These are phyloP conservation scores for Cicer chorassanicum DNA, from an alignment of 306 rosid genomes.

Conservation along the genomic window DNA sequence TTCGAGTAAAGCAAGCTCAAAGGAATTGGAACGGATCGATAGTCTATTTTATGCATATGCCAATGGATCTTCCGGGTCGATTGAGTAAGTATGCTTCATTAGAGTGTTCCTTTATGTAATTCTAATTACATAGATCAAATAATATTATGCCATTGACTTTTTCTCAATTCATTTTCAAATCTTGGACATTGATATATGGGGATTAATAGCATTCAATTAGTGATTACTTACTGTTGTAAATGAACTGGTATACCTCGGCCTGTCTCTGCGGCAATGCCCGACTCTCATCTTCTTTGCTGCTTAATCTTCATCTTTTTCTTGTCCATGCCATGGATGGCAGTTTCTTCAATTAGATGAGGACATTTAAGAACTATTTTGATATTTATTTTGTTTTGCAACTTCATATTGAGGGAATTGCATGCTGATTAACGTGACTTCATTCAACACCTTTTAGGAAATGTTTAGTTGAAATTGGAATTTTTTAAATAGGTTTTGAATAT, in stretches of 20 bases:
- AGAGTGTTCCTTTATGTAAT: not conserved
- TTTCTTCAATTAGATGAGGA: constrained; percentile 5
- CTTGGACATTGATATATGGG: constrained; percentile 15
- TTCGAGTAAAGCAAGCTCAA: constrained; percentile 80
- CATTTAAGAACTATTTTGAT: constrained; percentile 5
- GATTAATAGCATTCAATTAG: constrained; percentile 11
- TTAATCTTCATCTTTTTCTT: not conserved
- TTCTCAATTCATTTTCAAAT: constrained; percentile 25
- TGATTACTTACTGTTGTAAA: not conserved
- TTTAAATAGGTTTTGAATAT: not conserved
- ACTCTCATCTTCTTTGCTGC: constrained; percentile 2
- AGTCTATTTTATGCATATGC: constrained; percentile 72
- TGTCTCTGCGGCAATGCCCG: not conserved
- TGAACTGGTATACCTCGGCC: constrained; percentile 6
- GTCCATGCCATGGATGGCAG: not conserved
- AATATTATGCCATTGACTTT: constrained; percentile 15
- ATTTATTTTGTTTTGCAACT: constrained; percentile 5
- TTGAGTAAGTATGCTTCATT: constrained; percentile 76
- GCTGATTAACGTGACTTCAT: constrained; percentile 1
- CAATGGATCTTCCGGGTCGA: constrained; percentile 75
- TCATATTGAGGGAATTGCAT: not conserved
- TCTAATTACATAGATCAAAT: constrained; percentile 18
- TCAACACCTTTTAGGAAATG: not conserved
- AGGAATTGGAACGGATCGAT: constrained; percentile 87
- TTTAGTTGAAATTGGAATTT: not conserved